These are phyloP conservation scores for Pseudocercospora musae DNA, from an alignment of 2,329 filamentous ascomycete genomes.

Conservation along the genomic window DNA sequence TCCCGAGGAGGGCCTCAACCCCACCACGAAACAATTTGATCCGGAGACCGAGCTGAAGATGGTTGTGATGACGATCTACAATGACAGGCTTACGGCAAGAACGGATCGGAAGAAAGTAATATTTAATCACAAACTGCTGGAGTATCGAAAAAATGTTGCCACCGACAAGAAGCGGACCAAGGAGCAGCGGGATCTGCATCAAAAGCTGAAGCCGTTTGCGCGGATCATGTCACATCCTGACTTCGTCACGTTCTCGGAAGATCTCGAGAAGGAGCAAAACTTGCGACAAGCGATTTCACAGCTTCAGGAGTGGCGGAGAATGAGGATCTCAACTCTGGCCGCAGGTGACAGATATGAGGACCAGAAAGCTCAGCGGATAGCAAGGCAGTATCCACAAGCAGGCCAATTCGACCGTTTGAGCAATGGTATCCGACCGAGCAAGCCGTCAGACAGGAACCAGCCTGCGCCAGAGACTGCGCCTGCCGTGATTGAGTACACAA, in stretches of 20 bases:
- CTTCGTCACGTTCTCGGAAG: conserved; percentile 80
- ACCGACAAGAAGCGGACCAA: conserved; percentile 93
- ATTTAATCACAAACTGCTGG: conserved; percentile 89
- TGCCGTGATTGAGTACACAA: conserved; percentile 34
- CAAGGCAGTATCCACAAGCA: conserved; percentile 48
- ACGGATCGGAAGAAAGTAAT: conserved; percentile 95
- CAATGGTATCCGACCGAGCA: conserved; percentile 27
- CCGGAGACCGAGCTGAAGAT: conserved; percentile 97
- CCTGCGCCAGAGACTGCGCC: conserved; percentile 28
- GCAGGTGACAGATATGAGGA: conserved; percentile 88
- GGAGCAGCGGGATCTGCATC: conserved; percentile 85
- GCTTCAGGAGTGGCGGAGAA: conserved; percentile 87
- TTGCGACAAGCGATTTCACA: conserved; percentile 84
- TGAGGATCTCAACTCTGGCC: conserved; percentile 78
- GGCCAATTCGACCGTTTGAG: conserved; percentile 33
- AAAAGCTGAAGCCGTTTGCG: conserved; percentile 93
- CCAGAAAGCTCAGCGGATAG: conserved; percentile 75
- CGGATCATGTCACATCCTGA: conserved; percentile 94
- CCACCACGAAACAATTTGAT: conserved; percentile 77
- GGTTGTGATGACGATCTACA: conserved; percentile 98
- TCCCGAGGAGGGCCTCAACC: conserved; percentile 87
- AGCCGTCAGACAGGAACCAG: conserved; percentile 21
- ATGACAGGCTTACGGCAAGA: conserved; percentile 81
- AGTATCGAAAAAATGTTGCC: conserved; percentile 88
- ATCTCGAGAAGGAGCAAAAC: conserved; percentile 86